phyloP scores from a whole-genome alignment of 1,284 basidiomycete species.

The Fomitiporia mediterranea region DNA sequence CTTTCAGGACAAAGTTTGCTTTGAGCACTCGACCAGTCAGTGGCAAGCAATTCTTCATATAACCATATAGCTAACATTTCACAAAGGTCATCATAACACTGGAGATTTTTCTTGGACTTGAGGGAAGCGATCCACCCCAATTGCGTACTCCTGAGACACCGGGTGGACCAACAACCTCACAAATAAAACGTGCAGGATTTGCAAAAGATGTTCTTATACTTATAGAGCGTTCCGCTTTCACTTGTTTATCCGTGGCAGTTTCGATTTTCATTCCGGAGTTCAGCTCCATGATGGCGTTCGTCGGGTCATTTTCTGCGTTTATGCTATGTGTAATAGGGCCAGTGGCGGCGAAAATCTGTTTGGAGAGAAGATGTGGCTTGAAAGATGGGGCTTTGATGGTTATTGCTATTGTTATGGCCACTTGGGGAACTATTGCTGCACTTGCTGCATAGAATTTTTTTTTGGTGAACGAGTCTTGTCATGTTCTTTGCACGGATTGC shows the following conservation, averaged over 20 bases:
- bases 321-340: slow-evolving; percentile 81
- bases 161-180: background rate
- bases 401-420: slow-evolving; percentile 59
- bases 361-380: slow-evolving; percentile 43
- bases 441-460: slow-evolving; percentile 35
- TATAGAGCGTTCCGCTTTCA: slow-evolving; percentile 58
- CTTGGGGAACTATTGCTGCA: slow-evolving; percentile 74
- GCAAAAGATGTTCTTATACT: slow-evolving; percentile 45
- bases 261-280: slow-evolving; percentile 85
- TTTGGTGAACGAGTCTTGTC: no score
- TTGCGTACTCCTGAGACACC: background rate
- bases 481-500: background rate
- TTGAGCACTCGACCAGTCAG: slow-evolving; percentile 78
- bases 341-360: slow-evolving; percentile 56
- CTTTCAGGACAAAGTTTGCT: slow-evolving; percentile 77
- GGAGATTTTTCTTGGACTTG: slow-evolving; percentile 69
- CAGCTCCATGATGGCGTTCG: slow-evolving; percentile 84
- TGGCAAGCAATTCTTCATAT: slow-evolving; percentile 19
- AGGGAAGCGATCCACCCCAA: slow-evolving; percentile 32
- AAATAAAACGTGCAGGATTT: slow-evolving; percentile 24
- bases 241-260: slow-evolving; percentile 56
- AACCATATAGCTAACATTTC: slow-evolving; percentile 7
- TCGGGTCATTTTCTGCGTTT: slow-evolving; percentile 86
- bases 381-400: slow-evolving; percentile 57
- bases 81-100: slow-evolving; percentile 71